Evolutionary conservation across 2,329 filamentous ascomycete genomes (phyloP).

Genomic region (Phaeophleospora eucalypticola): DNA sequence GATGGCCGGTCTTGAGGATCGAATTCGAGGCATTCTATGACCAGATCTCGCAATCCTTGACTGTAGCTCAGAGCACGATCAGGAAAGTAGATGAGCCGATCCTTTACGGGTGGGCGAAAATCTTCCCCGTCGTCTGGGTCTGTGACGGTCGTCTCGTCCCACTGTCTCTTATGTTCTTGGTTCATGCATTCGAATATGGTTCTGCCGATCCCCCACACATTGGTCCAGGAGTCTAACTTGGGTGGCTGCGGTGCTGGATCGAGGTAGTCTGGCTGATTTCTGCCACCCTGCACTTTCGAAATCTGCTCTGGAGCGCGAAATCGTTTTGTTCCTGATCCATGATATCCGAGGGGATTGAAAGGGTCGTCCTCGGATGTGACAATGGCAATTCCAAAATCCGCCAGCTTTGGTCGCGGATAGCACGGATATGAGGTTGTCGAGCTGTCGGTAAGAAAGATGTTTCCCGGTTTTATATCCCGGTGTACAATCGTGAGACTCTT

Average conservation of each 20-base stretch:
- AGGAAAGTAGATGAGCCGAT: background rate
- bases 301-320: background rate
- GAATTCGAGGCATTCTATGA: background rate
- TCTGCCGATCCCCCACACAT: background rate
- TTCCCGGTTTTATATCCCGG: background rate
- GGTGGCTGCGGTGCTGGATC: background rate
- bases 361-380: constrained; percentile 11
- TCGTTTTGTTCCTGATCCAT: background rate
- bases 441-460: background rate
- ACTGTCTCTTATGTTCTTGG: background rate
- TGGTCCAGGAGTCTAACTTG: background rate
- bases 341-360: constrained; percentile 11
- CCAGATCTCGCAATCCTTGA: background rate
- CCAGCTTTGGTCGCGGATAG: constrained; percentile 13
- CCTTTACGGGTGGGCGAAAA: background rate
- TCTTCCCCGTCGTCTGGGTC: background rate
- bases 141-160: background rate
- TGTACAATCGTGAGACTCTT: background rate
- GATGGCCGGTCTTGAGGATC: background rate
- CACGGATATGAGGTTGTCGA: background rate
- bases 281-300: background rate
- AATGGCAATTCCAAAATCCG: constrained; percentile 18
- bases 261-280: background rate
- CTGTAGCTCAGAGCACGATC: background rate
- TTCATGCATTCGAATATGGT: background rate